These are phyloP conservation scores for Verticillium dahliae DNA, from an alignment of 2,329 filamentous ascomycete species.

Conservation along the genomic window DNA sequence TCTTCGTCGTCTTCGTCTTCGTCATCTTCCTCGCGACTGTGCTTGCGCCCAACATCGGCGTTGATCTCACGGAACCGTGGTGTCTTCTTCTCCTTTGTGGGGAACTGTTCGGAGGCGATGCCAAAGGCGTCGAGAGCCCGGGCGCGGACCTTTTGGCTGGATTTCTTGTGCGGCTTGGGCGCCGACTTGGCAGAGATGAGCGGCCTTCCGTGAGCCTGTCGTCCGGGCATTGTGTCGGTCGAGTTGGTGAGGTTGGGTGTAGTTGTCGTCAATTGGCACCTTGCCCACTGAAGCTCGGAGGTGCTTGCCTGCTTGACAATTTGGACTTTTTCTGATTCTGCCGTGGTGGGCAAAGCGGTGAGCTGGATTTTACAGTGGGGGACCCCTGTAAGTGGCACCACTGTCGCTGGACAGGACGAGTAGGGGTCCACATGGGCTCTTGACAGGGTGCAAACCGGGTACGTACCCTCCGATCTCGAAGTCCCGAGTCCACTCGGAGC, in stretches of 20 bases:
- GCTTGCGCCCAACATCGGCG: constrained; percentile 23
- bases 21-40: constrained; percentile 12
- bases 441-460: background rate
- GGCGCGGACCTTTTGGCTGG: constrained; percentile 39
- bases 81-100: constrained; percentile 38
- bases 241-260: background rate
- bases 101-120: constrained; percentile 47
- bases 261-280: background rate
- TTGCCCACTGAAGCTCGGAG: background rate
- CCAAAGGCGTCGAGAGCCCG: constrained; percentile 52
- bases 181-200: constrained; percentile 32
- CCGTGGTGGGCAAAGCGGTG: constrained; percentile 13
- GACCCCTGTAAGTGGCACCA: background rate
- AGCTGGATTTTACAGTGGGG: constrained; percentile 11
- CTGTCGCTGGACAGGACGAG: background rate
- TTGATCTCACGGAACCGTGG: constrained; percentile 47
- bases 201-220: constrained; percentile 51
- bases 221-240: constrained; percentile 42
- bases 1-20: constrained; percentile 37
- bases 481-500: constrained; percentile 2
- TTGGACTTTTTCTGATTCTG: constrained; percentile 11
- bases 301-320: background rate
- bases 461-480: background rate
- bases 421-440: background rate
- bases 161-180: constrained; percentile 31